Evolutionary conservation across 2,329 filamentous ascomycete genomes (phyloP).

Genomic region (Botryotinia globosa): DNA sequence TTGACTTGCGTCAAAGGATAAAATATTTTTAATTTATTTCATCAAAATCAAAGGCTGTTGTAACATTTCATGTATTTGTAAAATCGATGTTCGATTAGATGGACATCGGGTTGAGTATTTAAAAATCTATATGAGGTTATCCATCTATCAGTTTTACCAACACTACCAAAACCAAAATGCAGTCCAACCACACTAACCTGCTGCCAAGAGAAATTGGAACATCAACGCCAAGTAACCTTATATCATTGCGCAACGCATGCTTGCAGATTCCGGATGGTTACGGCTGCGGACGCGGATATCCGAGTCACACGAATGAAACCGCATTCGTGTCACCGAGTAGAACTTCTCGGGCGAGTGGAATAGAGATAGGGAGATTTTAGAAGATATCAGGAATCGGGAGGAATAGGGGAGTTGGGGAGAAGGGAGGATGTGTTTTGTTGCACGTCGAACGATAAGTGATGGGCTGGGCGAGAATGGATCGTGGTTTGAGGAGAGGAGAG

Average conservation of each 20-base stretch:
- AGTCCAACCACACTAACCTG: background rate
- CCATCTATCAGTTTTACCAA: background rate
- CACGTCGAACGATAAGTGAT: slow-evolving; percentile 18
- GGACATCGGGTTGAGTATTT: background rate
- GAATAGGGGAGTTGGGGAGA: background rate
- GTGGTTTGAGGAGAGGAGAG: background rate
- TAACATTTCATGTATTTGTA: background rate
- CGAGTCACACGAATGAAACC: background rate
- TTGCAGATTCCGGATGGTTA: background rate
- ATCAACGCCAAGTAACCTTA: slow-evolving; percentile 3
- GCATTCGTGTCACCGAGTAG: background rate
- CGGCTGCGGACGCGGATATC: background rate
- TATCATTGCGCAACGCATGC: background rate
- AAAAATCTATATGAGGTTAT: background rate
- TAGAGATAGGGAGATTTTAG: background rate
- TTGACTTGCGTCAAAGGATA: background rate
- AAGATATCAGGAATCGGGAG: background rate
- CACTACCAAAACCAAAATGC: background rate
- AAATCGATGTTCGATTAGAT: background rate
- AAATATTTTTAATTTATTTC: background rate
- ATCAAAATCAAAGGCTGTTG: background rate
- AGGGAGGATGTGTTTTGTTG: slow-evolving; percentile 4
- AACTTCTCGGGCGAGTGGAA: background rate
- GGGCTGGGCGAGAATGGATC: slow-evolving; percentile 19
- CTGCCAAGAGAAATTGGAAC: background rate